Percentiles rank a stretch among this genome's conserved stretches.
Conservation (phyloP, 306 rosid species). For the Prosopis cineraria region DNA sequence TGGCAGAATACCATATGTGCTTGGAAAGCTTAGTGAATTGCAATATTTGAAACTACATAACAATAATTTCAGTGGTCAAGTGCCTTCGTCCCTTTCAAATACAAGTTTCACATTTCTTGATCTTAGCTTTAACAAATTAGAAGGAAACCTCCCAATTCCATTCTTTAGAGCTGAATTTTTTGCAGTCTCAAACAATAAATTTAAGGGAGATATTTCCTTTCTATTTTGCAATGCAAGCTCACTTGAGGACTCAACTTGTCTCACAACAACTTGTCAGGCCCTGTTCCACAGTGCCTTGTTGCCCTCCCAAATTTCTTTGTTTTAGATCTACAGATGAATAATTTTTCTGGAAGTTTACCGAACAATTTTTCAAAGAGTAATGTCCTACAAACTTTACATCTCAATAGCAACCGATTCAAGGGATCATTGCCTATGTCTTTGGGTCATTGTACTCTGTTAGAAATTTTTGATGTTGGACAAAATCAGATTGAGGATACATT, state of each 20-base stretch:
- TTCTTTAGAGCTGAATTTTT: background rate
- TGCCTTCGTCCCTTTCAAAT: background rate
- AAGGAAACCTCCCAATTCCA: background rate
- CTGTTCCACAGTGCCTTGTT: conserved; percentile 37
- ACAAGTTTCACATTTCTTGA: background rate
- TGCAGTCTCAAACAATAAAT: too few relatives aligned
- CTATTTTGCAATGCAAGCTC: background rate
- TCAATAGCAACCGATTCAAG: conserved; percentile 37
- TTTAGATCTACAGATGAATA: conserved; percentile 32
- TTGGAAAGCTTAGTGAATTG: background rate
- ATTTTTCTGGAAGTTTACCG: conserved; percentile 29
- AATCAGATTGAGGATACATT: conserved; percentile 38
- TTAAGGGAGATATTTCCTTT: background rate
- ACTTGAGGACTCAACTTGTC: background rate
- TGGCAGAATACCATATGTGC: background rate
- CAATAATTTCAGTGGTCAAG: background rate
- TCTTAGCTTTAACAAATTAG: too few relatives aligned
- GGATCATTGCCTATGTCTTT: conserved; percentile 41
- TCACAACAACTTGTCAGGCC: background rate
- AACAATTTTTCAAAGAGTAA: background rate
- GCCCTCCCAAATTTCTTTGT: background rate
- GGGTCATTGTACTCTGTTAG: background rate
- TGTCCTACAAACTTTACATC: background rate
- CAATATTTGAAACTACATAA: background rate
- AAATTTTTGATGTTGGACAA: conserved; percentile 47